Evolutionary conservation across 2,329 filamentous ascomycete species (phyloP).

Genomic region (Nemania diffusa): DNA sequence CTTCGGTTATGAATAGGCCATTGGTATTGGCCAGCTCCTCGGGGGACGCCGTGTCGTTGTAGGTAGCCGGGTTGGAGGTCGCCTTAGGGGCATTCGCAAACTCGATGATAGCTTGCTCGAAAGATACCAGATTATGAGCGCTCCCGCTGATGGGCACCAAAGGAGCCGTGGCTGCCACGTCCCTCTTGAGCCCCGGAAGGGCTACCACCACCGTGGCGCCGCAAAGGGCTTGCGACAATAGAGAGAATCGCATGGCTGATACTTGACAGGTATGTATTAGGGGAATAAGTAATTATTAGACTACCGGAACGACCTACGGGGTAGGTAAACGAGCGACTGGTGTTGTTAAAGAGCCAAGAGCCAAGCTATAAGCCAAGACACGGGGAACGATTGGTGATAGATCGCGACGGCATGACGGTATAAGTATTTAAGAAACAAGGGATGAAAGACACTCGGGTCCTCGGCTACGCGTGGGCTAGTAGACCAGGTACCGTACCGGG

Average conservation of each 20-base stretch:
- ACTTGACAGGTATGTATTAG: background rate
- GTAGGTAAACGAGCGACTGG: slow-evolving; percentile 30
- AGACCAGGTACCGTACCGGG: background rate
- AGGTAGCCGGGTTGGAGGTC: slow-evolving; percentile 31
- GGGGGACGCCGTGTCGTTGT: slow-evolving; percentile 28
- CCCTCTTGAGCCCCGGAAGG: slow-evolving; percentile 23
- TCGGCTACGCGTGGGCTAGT: slow-evolving; percentile 3
- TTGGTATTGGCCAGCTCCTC: slow-evolving; percentile 12
- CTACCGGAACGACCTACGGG: background rate
- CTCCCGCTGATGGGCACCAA: slow-evolving; percentile 23
- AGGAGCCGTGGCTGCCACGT: slow-evolving; percentile 19
- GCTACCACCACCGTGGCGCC: slow-evolving; percentile 34
- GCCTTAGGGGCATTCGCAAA: slow-evolving; percentile 36
- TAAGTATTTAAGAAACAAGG: slow-evolving; percentile 31
- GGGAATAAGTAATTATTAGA: slow-evolving; percentile 5
- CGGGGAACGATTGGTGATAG: slow-evolving; percentile 1
- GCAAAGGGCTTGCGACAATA: slow-evolving; percentile 31
- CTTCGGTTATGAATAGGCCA: background rate
- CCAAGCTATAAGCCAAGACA: slow-evolving; percentile 20
- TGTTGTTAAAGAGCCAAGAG: slow-evolving; percentile 16
- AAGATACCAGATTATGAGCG: slow-evolving; percentile 26
- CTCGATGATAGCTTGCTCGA: slow-evolving; percentile 24
- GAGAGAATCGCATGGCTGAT: slow-evolving; percentile 30
- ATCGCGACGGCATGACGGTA: slow-evolving; percentile 27
- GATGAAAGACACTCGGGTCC: slow-evolving; percentile 14